Base-by-base conservation (phyloP, 2,329 filamentous ascomycete genomes). In the Corinectria fuckeliana region DNA sequence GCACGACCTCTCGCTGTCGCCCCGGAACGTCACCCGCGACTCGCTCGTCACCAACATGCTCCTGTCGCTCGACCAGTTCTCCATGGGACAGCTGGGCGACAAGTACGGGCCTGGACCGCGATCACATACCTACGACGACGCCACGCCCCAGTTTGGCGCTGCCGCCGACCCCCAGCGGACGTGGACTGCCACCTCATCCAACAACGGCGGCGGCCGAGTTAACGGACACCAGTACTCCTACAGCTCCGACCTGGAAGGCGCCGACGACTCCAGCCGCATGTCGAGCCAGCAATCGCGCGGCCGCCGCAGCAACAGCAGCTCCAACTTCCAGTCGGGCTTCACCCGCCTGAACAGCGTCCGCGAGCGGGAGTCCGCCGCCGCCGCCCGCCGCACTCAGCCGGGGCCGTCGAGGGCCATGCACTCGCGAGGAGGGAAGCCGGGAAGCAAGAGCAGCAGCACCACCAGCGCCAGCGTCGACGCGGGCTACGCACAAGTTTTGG, bases 1-100 rank as follows among this genome's bases (percentile, higher is more conserved):
- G 48, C 93, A 97, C 81, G 93, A 97, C 75, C 83, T 97, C 62
- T 93, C 91, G 58, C 83, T 96, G 69, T 89, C 89, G 50, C 87
- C 90, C 48, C 83, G 88, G 61, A 87, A 91, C 73, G 87, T 91
- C 63, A 92, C 91, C 38, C 88, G 94, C 67, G 92, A 96, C 72
- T 97, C 93, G 32, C 88, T 99, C 67, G 92, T 99, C 60, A 91
- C 95, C 76, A 96, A 97, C 76, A 95, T 99, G 90, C 87, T 98
- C 61, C 82, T 95, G 65, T 97, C 93, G 38, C 88, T 99, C 64
- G 94, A 97, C 77, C 91, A 94, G 75, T 88, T 94, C 72, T 89
- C 86, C 38, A 82, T 85, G 67, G 81, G 76, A 42, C 80, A 84
- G 66, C 42, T 64, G 61, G 60, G 66, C 42, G 68, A 69, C 56